These are phyloP conservation scores for Phytophthora hybrid DNA, from an alignment of 352 stramenopile species.

Conservation along the genomic window DNA sequence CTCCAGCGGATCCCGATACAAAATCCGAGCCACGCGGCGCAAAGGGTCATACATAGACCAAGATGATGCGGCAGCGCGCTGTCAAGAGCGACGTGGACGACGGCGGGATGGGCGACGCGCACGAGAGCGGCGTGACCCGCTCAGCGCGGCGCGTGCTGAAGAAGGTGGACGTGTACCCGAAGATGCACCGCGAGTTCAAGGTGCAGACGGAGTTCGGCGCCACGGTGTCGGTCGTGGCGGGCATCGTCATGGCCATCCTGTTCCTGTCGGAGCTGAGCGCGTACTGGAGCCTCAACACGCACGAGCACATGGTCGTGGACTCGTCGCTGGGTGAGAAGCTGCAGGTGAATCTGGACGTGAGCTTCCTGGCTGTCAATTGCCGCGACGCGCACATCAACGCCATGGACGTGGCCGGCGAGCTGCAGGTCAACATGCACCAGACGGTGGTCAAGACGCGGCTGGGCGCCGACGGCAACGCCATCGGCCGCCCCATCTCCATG, in stretches of 20 bases:
- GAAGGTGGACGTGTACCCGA: slow-evolving; percentile 94
- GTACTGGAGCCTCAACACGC: slow-evolving; percentile 83
- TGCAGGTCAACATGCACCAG: slow-evolving; percentile 97
- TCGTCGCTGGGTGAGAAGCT: slow-evolving; percentile 95
- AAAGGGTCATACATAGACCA: slow-evolving; percentile 6
- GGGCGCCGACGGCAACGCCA: slow-evolving; percentile 69
- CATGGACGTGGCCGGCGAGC: slow-evolving; percentile 98
- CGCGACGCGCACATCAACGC: slow-evolving; percentile 98
- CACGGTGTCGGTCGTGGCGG: slow-evolving; percentile 41
- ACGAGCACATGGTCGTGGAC: slow-evolving; percentile 97
- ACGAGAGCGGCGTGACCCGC: slow-evolving; percentile 50
- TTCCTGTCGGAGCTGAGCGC: slow-evolving; percentile 82
- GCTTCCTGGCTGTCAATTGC: slow-evolving; percentile 97
- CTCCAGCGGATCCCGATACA: background rate
- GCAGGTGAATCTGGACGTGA: slow-evolving; percentile 98
- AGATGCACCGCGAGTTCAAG: slow-evolving; percentile 96
- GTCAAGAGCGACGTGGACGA: slow-evolving; percentile 74
- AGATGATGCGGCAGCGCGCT: slow-evolving; percentile 64
- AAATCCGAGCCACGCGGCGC: slow-evolving; percentile 22
- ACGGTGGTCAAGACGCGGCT: slow-evolving; percentile 95
- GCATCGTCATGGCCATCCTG: slow-evolving; percentile 31
- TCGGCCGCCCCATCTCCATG: slow-evolving; percentile 66
- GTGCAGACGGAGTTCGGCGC: slow-evolving; percentile 95
- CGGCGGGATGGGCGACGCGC: slow-evolving; percentile 31
- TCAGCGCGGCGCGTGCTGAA: slow-evolving; percentile 74